phyloP scores from a whole-genome alignment of 1,284 basidiomycete genomes.

The Xerocomus amazonicus region DNA sequence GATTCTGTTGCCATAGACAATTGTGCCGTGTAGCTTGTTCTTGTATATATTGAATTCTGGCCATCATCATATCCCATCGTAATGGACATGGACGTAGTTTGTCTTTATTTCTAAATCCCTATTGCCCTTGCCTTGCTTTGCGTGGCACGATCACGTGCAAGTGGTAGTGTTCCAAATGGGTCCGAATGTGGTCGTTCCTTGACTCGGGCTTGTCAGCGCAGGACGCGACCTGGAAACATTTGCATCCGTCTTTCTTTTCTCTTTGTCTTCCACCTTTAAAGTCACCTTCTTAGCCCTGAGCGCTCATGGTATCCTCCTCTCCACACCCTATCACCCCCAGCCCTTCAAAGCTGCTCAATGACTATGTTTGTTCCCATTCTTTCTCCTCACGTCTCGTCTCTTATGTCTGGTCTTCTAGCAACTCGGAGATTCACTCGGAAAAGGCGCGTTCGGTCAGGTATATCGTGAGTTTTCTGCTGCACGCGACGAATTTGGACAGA shows the following conservation, averaged over 20 bases:
- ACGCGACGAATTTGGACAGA: background rate
- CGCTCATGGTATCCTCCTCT: constrained; percentile 41
- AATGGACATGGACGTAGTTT: constrained; percentile 15
- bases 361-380: constrained; percentile 45
- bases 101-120: constrained; percentile 28
- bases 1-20: constrained; percentile 25
- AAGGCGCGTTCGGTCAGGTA: constrained; percentile 93
- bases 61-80: constrained; percentile 1
- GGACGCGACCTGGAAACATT: constrained; percentile 35
- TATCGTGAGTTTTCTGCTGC: constrained; percentile 62
- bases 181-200: constrained; percentile 21
- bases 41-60: background rate
- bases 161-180: constrained; percentile 31
- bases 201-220: constrained; percentile 35
- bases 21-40: background rate
- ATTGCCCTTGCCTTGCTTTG: constrained; percentile 3
- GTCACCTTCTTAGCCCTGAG: background rate
- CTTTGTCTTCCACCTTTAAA: constrained; percentile 16
- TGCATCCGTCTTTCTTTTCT: constrained; percentile 16
- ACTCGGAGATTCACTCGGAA: constrained; percentile 91
- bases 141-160: constrained; percentile 23
- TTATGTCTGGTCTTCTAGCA: constrained; percentile 50
- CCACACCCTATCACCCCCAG: constrained; percentile 39
- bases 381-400: constrained; percentile 3
- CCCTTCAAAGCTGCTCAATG: constrained; percentile 53